A percentile compares a stretch with the other conserved stretches of the same genome.
These are phyloP conservation scores for Fonsecaea pedrosoi DNA, from an alignment of 2,329 filamentous ascomycete genomes.

Conservation along the genomic window DNA sequence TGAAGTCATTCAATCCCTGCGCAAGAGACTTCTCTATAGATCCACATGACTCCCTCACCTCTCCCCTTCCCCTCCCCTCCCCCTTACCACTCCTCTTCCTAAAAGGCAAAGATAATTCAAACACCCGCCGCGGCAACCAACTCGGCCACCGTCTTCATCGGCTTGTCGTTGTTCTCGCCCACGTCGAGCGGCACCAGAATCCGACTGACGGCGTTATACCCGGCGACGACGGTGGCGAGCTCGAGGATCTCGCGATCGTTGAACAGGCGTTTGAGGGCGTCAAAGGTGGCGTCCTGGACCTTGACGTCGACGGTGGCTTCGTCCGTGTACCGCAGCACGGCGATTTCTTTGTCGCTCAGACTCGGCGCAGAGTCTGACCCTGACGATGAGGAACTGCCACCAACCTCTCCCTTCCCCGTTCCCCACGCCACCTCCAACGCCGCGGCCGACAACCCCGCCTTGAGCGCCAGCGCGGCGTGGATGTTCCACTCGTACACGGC, in stretches of 20 bases:
- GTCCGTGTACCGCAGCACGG: constrained; percentile 75
- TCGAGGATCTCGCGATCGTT: constrained; percentile 72
- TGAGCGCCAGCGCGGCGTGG: constrained; percentile 70
- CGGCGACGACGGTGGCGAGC: constrained; percentile 72
- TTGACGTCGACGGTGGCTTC: constrained; percentile 78
- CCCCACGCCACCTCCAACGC: background rate
- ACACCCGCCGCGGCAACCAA: constrained; percentile 4
- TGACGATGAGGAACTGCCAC: constrained; percentile 23
- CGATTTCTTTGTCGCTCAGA: constrained; percentile 68
- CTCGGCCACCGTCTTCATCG: constrained; percentile 25
- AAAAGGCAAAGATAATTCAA: background rate
- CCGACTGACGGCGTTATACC: constrained; percentile 47
- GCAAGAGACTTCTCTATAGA: too few species aligned
- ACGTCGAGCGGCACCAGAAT: constrained; percentile 75
- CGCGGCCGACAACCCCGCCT: constrained; percentile 41
- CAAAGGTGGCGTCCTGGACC: constrained; percentile 73
- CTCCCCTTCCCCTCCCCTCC: too few species aligned
- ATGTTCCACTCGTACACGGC: constrained; percentile 87
- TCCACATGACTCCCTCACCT: too few species aligned
- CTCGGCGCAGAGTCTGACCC: too few species aligned
- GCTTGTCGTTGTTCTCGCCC: constrained; percentile 49
- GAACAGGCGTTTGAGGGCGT: constrained; percentile 62
- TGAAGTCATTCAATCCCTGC: too few species aligned
- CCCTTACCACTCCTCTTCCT: too few species aligned
- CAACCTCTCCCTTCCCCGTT: constrained; percentile 46